phyloP scores from a whole-genome alignment of 164 flowering plant genomes.

The Kingdonia uniflora region DNA sequence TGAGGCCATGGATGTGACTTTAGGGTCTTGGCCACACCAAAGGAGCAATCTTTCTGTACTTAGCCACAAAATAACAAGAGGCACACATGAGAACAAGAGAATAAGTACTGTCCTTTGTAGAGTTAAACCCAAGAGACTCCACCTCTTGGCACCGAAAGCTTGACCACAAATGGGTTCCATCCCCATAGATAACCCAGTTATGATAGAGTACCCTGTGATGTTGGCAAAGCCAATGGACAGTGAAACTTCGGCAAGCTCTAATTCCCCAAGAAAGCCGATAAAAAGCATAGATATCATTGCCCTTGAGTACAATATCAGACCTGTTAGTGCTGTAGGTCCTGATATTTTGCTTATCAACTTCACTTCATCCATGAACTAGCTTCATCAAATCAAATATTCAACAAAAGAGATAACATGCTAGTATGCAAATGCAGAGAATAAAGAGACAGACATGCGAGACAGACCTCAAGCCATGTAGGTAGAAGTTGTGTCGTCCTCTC shows the following conservation, averaged over 20 bases:
- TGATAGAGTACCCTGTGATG: conserved; percentile 16
- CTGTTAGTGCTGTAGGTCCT: conserved; percentile 12
- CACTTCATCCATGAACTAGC: conserved; percentile 13
- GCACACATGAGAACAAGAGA: conserved; percentile 7
- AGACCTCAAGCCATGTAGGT: conserved; percentile 12
- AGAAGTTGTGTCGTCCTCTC: conserved; percentile 2
- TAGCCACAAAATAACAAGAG: conserved; percentile 11
- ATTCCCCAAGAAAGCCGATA: conserved; percentile 11
- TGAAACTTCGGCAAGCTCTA: conserved; percentile 12
- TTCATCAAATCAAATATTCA: conserved; percentile 6
- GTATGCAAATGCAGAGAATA: conserved; percentile 1
- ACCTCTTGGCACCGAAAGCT: conserved; percentile 13
- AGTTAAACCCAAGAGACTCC: conserved; percentile 11
- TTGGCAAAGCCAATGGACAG: conserved; percentile 15
- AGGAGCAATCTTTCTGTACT: conserved; percentile 9
- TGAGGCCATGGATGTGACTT: conserved; percentile 10
- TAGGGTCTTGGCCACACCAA: conserved; percentile 14
- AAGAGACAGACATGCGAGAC: conserved; percentile 7
- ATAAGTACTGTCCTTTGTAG: conserved; percentile 14
- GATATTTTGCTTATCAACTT: conserved; percentile 8
- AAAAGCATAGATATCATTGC: conserved; percentile 12
- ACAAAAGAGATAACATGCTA: conserved; percentile 4
- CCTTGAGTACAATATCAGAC: conserved; percentile 12
- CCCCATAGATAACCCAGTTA: conserved; percentile 16
- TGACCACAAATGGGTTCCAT: conserved; percentile 17